Percentiles rank a stretch among this genome's conserved stretches.
Conservation (phyloP, 257 asterid genomes). For the Penstemon eatonii region DNA sequence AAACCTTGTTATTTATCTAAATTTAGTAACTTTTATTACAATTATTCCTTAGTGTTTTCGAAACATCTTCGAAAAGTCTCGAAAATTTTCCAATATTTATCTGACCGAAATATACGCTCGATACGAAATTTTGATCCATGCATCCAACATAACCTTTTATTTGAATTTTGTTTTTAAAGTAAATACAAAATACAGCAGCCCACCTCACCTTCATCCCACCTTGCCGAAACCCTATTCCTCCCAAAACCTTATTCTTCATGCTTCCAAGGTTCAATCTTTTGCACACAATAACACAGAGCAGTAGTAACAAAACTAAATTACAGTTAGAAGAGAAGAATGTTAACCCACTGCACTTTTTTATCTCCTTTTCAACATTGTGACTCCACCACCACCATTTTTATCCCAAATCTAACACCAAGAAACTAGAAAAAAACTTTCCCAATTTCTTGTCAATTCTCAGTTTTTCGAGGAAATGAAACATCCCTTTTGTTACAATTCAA, state of each 20-base stretch:
- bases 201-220: too few species aligned
- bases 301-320: neutral
- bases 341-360: constrained; percentile 54
- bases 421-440: constrained; percentile 28
- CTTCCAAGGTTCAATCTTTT: constrained; percentile 38
- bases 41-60: too few species aligned
- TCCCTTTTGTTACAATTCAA: constrained; percentile 33
- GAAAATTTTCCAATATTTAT: too few species aligned
- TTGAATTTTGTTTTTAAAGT: too few species aligned
- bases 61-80: too few species aligned
- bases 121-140: too few species aligned
- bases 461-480: constrained; percentile 25
- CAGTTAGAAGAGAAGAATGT: constrained; percentile 37
- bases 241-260: constrained; percentile 39
- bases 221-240: too few species aligned
- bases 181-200: too few species aligned
- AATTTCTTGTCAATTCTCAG: constrained; percentile 33
- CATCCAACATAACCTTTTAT: too few species aligned
- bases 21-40: too few species aligned
- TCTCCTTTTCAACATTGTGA: constrained; percentile 47
- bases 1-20: too few species aligned
- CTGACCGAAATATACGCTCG: too few species aligned
- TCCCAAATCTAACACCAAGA: constrained; percentile 42
- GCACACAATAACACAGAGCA: neutral
- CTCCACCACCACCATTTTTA: constrained; percentile 33